Evolutionary conservation across 176 grass and related monocot genomes (phyloP).

Genomic region (Oryza glaberrima): DNA sequence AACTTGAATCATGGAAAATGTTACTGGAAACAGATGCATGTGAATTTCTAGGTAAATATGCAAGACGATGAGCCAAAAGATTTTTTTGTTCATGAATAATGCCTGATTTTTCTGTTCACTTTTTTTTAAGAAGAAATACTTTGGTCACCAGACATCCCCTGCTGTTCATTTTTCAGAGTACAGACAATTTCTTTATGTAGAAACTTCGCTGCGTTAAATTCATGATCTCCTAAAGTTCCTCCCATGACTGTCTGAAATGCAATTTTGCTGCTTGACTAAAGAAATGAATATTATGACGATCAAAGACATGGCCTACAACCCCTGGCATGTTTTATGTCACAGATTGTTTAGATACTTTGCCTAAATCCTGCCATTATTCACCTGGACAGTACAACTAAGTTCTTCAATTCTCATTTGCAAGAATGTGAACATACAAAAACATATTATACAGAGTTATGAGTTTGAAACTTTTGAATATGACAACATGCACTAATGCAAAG

Average conservation of each 20-base stretch:
- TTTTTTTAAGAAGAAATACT: not conserved
- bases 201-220: not conserved
- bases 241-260: conserved; percentile 1
- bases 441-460: not conserved
- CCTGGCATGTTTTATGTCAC: not conserved
- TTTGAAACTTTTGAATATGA: not conserved
- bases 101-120: not conserved
- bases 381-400: not conserved
- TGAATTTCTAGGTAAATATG: conserved; percentile 6
- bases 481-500: not conserved
- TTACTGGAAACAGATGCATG: conserved; percentile 23
- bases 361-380: too few species aligned
- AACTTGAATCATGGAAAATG: conserved; percentile 11
- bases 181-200: conserved; percentile 1
- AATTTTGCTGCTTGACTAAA: conserved; percentile 12
- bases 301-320: not conserved
- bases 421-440: conserved; percentile 16
- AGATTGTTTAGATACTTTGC: conserved; percentile 1
- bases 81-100: not conserved
- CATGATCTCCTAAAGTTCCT: not conserved
- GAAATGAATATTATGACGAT: conserved; percentile 6
- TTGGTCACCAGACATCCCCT: not conserved
- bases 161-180: not conserved
- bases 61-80: conserved; percentile 11
- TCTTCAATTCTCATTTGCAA: conserved; percentile 3